Evolutionary conservation across 257 asterid genomes (phyloP), one percentile per base, ranked within the genome.

Genomic region (Solanum rostratum): DNA sequence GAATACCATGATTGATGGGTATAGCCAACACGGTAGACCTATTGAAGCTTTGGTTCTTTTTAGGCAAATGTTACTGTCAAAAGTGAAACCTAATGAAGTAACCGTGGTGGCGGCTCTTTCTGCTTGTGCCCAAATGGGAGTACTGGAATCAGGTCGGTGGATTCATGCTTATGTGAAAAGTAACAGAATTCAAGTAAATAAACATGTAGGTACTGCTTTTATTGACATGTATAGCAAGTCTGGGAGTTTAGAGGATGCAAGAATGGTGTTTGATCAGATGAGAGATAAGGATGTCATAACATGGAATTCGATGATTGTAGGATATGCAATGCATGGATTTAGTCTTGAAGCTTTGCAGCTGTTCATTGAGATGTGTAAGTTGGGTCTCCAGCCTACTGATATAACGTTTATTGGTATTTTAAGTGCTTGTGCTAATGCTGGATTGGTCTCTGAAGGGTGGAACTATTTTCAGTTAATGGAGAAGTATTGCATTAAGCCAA

Each of bases 1-100:
- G 90, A 88, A 85, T 80, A 88, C 84, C 63, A 85, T 88, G 88
- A 88, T 88, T 79, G 90, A 88, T 60, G 88, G 90, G 82, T 88
- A 85, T 88, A 60, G 53, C 41, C 88, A 88, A 79, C 83, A 83
- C 10, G 88, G 90, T 50, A 79, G 82, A 86, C 83, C 82, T 13
- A 85, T 30, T 30, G 90, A 88, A 54, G 85, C 90, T 69, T 78
- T 88, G 82, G 53, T 76, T 10, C 87, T 88, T 46, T 86, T 88
- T 50, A 59, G 88, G 84, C 60, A 85, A 50, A 83, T 88, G 90
- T 70, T 88, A 55, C 62, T 49, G 45, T 71, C 81, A 10, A 83
- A 70, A 33, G 83, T 85, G 29, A 88, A 73, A 81, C 88, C 90
- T 49, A 84, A 83, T 80, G 87, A 85, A 82, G 76, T 88, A 18